These are phyloP conservation scores for Fistulinella staudtii DNA, from an alignment of 1,284 basidiomycete species.

Conservation along the genomic window DNA sequence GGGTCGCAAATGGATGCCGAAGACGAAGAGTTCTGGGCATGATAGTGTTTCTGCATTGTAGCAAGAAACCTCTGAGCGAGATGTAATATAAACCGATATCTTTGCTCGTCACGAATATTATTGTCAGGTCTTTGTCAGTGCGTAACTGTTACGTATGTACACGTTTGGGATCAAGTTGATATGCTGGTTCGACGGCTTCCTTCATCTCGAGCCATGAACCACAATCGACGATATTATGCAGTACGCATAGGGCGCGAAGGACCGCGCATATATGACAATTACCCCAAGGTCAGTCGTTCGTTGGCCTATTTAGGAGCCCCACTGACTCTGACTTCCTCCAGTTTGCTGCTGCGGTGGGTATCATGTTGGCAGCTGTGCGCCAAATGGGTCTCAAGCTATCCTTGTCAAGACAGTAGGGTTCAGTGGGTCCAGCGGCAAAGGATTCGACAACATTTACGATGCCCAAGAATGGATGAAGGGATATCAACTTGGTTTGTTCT, in stretches of 20 bases:
- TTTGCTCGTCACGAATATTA: too few relatives aligned
- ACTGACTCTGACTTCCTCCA: slow-evolving; percentile 3
- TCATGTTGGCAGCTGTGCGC: not conserved
- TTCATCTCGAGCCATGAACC: slow-evolving; percentile 11
- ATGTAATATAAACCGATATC: too few relatives aligned
- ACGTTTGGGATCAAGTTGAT: too few relatives aligned
- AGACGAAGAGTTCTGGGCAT: too few relatives aligned
- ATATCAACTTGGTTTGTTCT: slow-evolving; percentile 11
- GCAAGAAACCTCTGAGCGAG: too few relatives aligned
- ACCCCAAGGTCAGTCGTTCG: slow-evolving; percentile 22
- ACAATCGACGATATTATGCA: slow-evolving; percentile 31
- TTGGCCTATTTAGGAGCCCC: not conserved
- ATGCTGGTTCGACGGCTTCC: too few relatives aligned
- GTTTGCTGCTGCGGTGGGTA: slow-evolving; percentile 27
- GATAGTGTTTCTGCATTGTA: too few relatives aligned
- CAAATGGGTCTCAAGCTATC: not conserved
- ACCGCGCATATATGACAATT: slow-evolving; percentile 30
- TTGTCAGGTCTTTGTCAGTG: too few relatives aligned
- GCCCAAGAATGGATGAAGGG: slow-evolving; percentile 28
- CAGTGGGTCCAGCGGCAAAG: slow-evolving; percentile 32
- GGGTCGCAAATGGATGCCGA: slow-evolving; percentile 25
- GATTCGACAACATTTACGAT: slow-evolving; percentile 31
- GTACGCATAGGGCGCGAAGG: slow-evolving; percentile 34
- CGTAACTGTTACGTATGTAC: too few relatives aligned
- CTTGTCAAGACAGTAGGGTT: slow-evolving; percentile 27